Evolutionary conservation across 371 early-diverging fungal species (phyloP).

Genomic region (Lichtheimia ornata): DNA sequence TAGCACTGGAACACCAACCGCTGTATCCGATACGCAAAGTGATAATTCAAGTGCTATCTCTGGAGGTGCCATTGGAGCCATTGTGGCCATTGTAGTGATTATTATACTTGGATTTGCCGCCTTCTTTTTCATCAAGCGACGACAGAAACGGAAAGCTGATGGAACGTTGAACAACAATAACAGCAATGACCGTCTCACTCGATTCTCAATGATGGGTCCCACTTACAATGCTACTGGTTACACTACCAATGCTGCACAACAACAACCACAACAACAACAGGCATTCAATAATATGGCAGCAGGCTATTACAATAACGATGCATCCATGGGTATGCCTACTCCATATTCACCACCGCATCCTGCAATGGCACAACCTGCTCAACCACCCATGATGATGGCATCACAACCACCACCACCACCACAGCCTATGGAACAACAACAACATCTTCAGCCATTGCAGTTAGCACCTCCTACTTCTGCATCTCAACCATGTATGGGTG

Average conservation of each 20-base stretch:
- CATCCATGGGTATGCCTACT: too few species aligned
- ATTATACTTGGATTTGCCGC: constrained; percentile 18
- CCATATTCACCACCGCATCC: too few species aligned
- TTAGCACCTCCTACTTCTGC: constrained; percentile 5
- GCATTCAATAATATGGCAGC: neutral
- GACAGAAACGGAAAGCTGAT: constrained; percentile 7
- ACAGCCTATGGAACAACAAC: neutral
- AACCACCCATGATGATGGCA: neutral
- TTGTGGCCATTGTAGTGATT: constrained; percentile 22
- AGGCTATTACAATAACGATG: neutral
- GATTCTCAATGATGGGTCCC: constrained; percentile 15
- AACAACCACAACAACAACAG: too few species aligned
- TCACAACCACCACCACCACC: neutral
- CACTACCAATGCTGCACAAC: too few species aligned
- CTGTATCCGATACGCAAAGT: neutral
- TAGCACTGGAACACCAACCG: neutral
- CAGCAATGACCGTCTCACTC: constrained; percentile 8
- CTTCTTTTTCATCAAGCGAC: constrained; percentile 22
- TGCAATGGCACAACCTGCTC: neutral
- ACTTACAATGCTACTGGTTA: constrained; percentile 7
- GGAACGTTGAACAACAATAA: neutral
- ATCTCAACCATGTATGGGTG: constrained; percentile 8
- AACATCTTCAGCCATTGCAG: constrained; percentile 3
- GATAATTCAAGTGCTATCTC: constrained; percentile 12
- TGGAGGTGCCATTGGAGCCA: constrained; percentile 25